Evolutionary conservation across 768 basidiomycete species (phyloP).

Genomic region (Lanmaoa rubissima): DNA sequence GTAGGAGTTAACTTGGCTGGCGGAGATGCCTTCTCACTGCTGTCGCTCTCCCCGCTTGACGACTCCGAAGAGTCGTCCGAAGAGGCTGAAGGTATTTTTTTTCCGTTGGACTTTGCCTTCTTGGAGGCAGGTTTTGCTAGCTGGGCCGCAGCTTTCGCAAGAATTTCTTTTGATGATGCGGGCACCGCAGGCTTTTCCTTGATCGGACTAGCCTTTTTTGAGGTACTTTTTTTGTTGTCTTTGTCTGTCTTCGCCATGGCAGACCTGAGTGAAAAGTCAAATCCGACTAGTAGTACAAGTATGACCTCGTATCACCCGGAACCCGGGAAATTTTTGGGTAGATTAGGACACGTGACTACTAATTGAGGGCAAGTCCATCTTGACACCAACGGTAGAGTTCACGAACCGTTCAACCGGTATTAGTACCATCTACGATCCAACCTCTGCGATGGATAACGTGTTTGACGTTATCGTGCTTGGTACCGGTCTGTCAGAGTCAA

Average conservation of each 20-base stretch:
- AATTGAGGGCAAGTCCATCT: slow-evolving; percentile 20
- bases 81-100: not conserved
- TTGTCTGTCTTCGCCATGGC: slow-evolving; percentile 42
- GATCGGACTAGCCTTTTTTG: slow-evolving; percentile 32
- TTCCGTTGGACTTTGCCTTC: not conserved
- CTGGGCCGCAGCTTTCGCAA: slow-evolving; percentile 39
- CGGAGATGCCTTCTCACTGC: not conserved
- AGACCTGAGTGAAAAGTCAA: slow-evolving; percentile 1
- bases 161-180: slow-evolving; percentile 42
- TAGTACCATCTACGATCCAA: not conserved
- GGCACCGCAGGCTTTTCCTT: slow-evolving; percentile 24
- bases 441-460: slow-evolving; percentile 33
- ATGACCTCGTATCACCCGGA: not conserved
- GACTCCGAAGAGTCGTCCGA: slow-evolving; percentile 16
- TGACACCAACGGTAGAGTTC: no score
- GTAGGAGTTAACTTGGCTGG: not conserved
- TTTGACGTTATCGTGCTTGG: slow-evolving; percentile 73
- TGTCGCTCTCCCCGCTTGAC: slow-evolving; percentile 9
- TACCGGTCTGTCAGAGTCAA: slow-evolving; percentile 83
- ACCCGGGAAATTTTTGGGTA: slow-evolving; percentile 16
- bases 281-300: not conserved
- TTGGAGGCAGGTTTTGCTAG: slow-evolving; percentile 16
- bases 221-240: slow-evolving; percentile 34
- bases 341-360: slow-evolving; percentile 22
- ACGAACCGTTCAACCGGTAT: no score